These are phyloP conservation scores for Plasmodium ovale DNA, from an alignment of 169 alveolate genomes.

Conservation along the genomic window DNA sequence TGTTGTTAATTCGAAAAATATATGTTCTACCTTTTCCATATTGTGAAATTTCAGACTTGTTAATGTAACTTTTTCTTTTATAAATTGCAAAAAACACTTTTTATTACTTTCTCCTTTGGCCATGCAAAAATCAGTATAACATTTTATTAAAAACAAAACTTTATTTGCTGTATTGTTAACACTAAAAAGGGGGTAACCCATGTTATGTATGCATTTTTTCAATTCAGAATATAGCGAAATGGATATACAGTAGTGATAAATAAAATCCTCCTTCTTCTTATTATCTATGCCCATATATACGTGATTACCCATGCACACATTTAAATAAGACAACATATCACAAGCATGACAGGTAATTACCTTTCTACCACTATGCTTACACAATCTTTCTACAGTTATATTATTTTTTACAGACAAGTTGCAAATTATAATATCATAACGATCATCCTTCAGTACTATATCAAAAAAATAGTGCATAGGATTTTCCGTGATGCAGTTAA, in stretches of 20 bases:
- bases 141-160: constrained; percentile 24
- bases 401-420: constrained; percentile 29
- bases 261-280: background rate
- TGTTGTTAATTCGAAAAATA: background rate
- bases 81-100: background rate
- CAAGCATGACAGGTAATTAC: constrained; percentile 28
- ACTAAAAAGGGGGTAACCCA: background rate
- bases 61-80: constrained; percentile 18
- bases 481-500: constrained; percentile 12
- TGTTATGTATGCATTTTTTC: constrained; percentile 2
- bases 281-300: background rate
- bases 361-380: background rate
- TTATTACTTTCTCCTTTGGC: background rate
- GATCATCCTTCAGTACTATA: background rate
- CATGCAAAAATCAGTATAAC: constrained; percentile 13
- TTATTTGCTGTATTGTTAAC: background rate
- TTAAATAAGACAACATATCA: constrained; percentile 22
- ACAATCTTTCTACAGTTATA: constrained; percentile 32
- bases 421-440: constrained; percentile 29
- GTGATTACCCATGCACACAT: constrained; percentile 12
- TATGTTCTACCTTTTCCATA: background rate
- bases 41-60: background rate
- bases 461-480: constrained; percentile 30
- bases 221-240: constrained; percentile 17
- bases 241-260: constrained; percentile 18